Percentiles rank a stretch among this genome's conserved stretches.
phyloP scores from a whole-genome alignment of 345 rosid species.

The Hibiscus syriacus region DNA sequence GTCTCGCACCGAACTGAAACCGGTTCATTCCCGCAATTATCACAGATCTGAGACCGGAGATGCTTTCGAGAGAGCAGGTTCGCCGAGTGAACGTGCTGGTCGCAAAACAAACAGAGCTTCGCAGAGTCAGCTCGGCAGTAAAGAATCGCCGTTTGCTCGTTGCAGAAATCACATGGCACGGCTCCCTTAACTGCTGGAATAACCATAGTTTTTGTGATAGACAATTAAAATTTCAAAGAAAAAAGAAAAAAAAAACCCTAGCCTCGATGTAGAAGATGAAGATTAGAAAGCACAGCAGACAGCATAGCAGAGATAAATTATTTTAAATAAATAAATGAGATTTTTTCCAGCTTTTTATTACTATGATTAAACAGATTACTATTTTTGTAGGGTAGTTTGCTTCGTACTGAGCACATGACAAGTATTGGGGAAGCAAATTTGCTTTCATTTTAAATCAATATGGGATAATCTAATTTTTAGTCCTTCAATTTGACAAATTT shows the following conservation, averaged over 20 bases:
- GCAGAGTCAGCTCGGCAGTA: slow-evolving; percentile 89
- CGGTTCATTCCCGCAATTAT: slow-evolving; percentile 56
- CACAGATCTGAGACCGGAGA: slow-evolving; percentile 92
- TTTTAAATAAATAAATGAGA: neutral
- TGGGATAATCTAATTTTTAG: no score
- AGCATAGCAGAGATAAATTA: neutral
- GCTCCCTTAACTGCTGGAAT: slow-evolving; percentile 19
- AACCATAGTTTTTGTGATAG: slow-evolving; percentile 21
- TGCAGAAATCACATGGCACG: slow-evolving; percentile 73
- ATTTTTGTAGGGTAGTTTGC: neutral
- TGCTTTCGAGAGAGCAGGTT: slow-evolving; percentile 72
- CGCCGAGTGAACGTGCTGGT: slow-evolving; percentile 89
- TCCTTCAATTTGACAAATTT: no score
- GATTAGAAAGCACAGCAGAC: neutral
- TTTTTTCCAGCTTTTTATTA: neutral
- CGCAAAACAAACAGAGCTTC: slow-evolving; percentile 79
- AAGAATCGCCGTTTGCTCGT: slow-evolving; percentile 54
- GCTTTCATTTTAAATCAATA: no score
- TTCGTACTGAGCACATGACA: neutral
- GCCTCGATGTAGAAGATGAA: neutral
- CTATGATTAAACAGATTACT: neutral
- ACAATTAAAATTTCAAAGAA: neutral
- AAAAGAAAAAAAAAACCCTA: neutral
- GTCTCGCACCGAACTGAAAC: slow-evolving; percentile 54
- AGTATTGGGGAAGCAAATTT: neutral